Percentiles rank a stretch among this genome's conserved stretches.
Evolutionary conservation across 306 rosid species (phyloP).

Genomic region (Malus sylvestris): DNA sequence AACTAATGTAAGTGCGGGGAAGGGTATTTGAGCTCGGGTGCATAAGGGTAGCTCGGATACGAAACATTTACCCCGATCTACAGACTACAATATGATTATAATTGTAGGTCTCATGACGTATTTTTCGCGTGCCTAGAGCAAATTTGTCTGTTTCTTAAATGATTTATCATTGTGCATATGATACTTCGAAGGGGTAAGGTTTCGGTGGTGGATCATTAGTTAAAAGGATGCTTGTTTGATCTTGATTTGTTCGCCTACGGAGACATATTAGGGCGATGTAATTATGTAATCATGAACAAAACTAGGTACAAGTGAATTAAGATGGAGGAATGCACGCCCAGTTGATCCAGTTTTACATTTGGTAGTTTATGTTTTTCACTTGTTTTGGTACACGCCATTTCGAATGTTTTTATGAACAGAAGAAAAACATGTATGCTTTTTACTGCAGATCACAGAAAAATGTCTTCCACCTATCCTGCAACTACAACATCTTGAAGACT

Average conservation of each 20-base stretch:
- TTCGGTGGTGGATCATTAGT: constrained; percentile 1
- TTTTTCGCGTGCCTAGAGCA: too few relatives aligned
- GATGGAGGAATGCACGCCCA: neutral
- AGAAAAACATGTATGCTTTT: neutral
- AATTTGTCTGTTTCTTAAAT: too few relatives aligned
- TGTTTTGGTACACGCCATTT: neutral
- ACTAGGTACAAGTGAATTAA: neutral
- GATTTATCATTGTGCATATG: too few relatives aligned
- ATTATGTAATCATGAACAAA: neutral
- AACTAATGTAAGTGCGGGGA: too few relatives aligned
- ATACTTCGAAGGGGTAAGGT: neutral
- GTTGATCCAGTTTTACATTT: neutral
- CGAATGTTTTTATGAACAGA: neutral
- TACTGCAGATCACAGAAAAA: constrained; percentile 37
- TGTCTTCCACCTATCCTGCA: constrained; percentile 31
- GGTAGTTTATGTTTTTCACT: neutral
- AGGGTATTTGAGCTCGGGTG: neutral
- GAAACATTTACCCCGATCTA: too few relatives aligned
- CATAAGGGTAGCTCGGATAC: neutral
- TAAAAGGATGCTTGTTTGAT: neutral
- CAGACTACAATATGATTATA: too few relatives aligned
- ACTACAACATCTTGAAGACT: constrained; percentile 39
- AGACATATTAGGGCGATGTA: neutral
- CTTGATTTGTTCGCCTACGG: neutral
- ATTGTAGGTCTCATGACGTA: too few relatives aligned